phyloP scores from a whole-genome alignment of 345 rosid genomes.

The Syzygium grande region DNA sequence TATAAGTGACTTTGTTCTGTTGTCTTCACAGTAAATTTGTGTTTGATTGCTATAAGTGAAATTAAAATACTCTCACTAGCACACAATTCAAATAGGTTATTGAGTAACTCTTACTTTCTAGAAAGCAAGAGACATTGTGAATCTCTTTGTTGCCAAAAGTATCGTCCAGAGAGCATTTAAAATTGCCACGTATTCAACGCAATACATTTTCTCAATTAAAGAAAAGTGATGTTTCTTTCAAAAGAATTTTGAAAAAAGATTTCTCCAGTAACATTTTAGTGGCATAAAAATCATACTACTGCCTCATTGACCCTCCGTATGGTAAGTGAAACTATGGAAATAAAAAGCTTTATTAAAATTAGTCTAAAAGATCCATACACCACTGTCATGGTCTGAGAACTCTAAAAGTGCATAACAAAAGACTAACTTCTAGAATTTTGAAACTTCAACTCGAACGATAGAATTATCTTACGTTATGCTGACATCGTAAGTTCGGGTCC shows the following conservation, averaged over 20 bases:
- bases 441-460: not conserved
- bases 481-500: slow-evolving; percentile 95
- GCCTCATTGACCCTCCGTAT: not conserved
- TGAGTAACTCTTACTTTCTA: not conserved
- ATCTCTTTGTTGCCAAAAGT: not conserved
- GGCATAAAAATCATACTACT: not conserved
- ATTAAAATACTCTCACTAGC: not conserved
- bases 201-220: not conserved
- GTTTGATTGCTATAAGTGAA: not conserved
- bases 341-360: not conserved
- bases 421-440: not conserved
- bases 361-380: not conserved
- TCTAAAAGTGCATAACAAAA: not conserved
- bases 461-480: slow-evolving; percentile 79
- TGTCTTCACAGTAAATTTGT: not conserved
- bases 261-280: not conserved
- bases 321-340: not conserved
- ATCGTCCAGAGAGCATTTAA: not conserved
- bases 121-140: not conserved
- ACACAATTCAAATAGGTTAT: not conserved
- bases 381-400: not conserved
- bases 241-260: not conserved
- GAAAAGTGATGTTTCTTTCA: not conserved
- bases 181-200: not conserved
- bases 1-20: not conserved